These are phyloP conservation scores for Euphorbia lathyris DNA, from an alignment of 345 rosid species.

Conservation along the genomic window DNA sequence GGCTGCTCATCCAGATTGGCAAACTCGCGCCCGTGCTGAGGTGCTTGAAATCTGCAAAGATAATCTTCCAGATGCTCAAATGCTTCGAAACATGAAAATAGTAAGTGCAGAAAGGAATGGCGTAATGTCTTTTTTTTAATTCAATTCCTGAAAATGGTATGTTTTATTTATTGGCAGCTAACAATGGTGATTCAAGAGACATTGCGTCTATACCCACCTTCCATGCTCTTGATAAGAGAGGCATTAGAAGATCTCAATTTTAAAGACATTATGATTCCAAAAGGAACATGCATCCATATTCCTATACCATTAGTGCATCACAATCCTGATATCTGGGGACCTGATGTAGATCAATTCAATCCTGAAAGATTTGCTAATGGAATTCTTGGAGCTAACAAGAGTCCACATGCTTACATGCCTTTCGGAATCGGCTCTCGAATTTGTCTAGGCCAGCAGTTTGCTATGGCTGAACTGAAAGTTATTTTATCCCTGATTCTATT, in stretches of 20 bases:
- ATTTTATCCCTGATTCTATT: constrained; percentile 22
- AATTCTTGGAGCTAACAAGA: constrained; percentile 12
- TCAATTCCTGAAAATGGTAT: neutral
- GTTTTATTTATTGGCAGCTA: constrained; percentile 13
- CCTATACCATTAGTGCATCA: constrained; percentile 18
- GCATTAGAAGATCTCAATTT: constrained; percentile 26
- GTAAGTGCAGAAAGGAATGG: constrained; percentile 13
- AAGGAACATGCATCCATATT: constrained; percentile 26
- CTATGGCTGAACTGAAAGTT: constrained; percentile 20
- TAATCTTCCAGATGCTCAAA: constrained; percentile 18
- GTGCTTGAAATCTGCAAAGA: constrained; percentile 19
- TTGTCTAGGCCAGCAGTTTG: constrained; percentile 19
- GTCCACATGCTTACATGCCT: constrained; percentile 17
- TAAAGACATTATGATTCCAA: constrained; percentile 19
- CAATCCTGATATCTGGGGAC: constrained; percentile 27
- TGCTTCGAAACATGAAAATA: constrained; percentile 30
- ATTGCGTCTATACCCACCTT: too few species aligned
- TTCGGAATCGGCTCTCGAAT: constrained; percentile 19
- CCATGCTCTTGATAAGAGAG: constrained; percentile 11
- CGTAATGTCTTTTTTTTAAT: too few species aligned
- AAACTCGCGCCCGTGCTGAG: constrained; percentile 18
- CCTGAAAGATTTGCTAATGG: constrained; percentile 35
- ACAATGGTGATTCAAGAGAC: too few species aligned
- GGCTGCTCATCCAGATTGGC: constrained; percentile 33
- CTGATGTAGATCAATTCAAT: constrained; percentile 25